Conservation (phyloP, 345 rosid species). For the Trapa bicornis region DNA sequence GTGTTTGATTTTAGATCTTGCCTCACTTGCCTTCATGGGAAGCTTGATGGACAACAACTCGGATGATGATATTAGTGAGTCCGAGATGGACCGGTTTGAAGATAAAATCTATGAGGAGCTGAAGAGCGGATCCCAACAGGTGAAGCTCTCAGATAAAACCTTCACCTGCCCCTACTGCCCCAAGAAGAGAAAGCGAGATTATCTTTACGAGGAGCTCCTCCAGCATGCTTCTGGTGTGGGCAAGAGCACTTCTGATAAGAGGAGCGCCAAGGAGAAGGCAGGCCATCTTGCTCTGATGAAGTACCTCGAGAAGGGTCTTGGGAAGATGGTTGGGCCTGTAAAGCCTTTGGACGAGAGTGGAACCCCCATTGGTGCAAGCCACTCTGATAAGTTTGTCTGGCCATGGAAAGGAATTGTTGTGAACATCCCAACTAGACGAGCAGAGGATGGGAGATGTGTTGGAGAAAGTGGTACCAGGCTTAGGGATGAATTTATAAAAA, state of each 20-base stretch:
- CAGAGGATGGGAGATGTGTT: slow-evolving; percentile 45
- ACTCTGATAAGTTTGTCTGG: slow-evolving; percentile 74
- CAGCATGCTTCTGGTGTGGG: slow-evolving; percentile 99
- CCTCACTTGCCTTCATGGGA: slow-evolving; percentile 8
- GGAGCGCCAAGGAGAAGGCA: slow-evolving; percentile 64
- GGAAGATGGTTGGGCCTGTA: slow-evolving; percentile 15
- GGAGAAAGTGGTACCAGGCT: slow-evolving; percentile 86
- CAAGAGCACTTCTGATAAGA: slow-evolving; percentile 54
- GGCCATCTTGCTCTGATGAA: slow-evolving; percentile 70
- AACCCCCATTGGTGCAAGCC: slow-evolving; percentile 27
- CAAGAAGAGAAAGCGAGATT: slow-evolving; percentile 45
- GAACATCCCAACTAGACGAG: slow-evolving; percentile 57
- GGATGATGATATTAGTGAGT: slow-evolving; percentile 13
- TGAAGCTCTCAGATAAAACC: slow-evolving; percentile 40
- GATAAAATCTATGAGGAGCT: slow-evolving; percentile 5
- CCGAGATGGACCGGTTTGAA: slow-evolving; percentile 33
- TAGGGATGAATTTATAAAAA: slow-evolving; percentile 51
- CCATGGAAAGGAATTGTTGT: slow-evolving; percentile 77
- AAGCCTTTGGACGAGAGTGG: slow-evolving; percentile 14
- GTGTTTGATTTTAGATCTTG: neutral
- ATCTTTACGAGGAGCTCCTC: slow-evolving; percentile 54
- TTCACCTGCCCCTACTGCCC: slow-evolving; percentile 78
- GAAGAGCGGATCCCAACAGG: slow-evolving; percentile 46
- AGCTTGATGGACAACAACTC: slow-evolving; percentile 10
- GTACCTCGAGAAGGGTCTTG: slow-evolving; percentile 31